A percentile compares a stretch with the other conserved stretches of the same genome.
Conservation (phyloP, 1,284 basidiomycete species). For the Somion occarium region DNA sequence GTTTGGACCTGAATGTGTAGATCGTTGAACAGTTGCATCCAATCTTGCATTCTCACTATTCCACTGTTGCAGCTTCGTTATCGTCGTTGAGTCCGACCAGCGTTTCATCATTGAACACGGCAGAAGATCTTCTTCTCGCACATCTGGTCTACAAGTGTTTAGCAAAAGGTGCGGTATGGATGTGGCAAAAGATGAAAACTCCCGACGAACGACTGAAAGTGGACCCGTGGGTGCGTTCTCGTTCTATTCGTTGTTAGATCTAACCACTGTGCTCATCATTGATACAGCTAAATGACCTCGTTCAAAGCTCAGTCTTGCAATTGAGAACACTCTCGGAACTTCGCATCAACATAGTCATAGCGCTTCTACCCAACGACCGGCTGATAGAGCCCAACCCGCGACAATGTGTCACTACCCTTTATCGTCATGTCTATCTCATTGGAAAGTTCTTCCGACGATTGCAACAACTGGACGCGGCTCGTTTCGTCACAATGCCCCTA, state of each 20-base stretch:
- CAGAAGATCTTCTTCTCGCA: constrained; percentile 52
- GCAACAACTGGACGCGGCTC: constrained; percentile 53
- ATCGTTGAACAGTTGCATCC: constrained; percentile 49
- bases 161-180: constrained; percentile 60
- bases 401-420: constrained; percentile 49
- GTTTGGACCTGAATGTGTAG: constrained; percentile 38
- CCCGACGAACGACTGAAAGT: constrained; percentile 37
- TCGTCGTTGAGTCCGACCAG: constrained; percentile 29
- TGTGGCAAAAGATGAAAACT: constrained; percentile 54
- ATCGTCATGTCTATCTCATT: constrained; percentile 61
- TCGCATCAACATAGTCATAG: constrained; percentile 36
- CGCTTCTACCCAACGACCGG: constrained; percentile 23
- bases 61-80: constrained; percentile 42
- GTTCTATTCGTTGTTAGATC: not conserved
- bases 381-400: constrained; percentile 25
- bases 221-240: constrained; percentile 45
- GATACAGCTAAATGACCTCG: constrained; percentile 52
- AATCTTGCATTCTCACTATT: constrained; percentile 55
- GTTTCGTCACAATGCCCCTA: constrained; percentile 59
- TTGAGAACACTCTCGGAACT: constrained; percentile 49
- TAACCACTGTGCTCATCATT: constrained; percentile 1
- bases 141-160: constrained; percentile 72
- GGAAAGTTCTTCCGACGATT: constrained; percentile 76
- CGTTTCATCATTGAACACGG: constrained; percentile 34
- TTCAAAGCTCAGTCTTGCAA: constrained; percentile 52